These are phyloP conservation scores for Tympanopsis confertula DNA, from an alignment of 2,329 filamentous ascomycete genomes.

Conservation along the genomic window DNA sequence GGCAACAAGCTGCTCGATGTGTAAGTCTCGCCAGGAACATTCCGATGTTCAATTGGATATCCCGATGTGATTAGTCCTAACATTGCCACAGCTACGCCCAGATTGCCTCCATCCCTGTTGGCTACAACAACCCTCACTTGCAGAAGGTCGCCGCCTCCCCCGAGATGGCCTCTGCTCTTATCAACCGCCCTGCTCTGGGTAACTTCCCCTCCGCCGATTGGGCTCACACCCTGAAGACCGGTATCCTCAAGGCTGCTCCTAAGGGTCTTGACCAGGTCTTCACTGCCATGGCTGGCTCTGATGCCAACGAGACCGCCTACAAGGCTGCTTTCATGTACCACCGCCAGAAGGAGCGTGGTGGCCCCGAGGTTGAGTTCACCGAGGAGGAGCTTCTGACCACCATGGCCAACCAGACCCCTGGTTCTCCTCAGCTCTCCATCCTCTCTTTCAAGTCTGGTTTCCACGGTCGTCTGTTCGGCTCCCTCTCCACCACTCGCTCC, in stretches of 20 bases:
- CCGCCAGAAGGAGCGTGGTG: conserved; percentile 70
- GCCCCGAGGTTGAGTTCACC: conserved; percentile 66
- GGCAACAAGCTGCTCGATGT: conserved; percentile 65
- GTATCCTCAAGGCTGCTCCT: conserved; percentile 72
- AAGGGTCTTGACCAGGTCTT: conserved; percentile 80
- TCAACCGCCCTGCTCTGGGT: conserved; percentile 81
- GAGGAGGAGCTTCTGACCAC: conserved; percentile 60
- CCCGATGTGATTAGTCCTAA: not conserved
- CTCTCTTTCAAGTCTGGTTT: conserved; percentile 80
- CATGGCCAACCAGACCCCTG: conserved; percentile 73
- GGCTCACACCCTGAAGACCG: conserved; percentile 66
- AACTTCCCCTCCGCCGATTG: conserved; percentile 85
- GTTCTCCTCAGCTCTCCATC: conserved; percentile 69
- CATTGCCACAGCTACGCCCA: conserved; percentile 57
- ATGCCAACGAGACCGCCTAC: conserved; percentile 89
- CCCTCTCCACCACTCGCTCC: conserved; percentile 76
- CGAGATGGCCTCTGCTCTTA: conserved; percentile 69
- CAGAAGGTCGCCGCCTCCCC: conserved; percentile 58
- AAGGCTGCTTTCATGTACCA: conserved; percentile 94
- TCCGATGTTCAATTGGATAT: not conserved
- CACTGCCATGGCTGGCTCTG: conserved; percentile 77
- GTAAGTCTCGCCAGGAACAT: conserved; percentile 25
- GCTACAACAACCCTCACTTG: conserved; percentile 80
- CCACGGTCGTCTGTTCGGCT: conserved; percentile 83
- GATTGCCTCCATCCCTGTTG: conserved; percentile 83